These are phyloP conservation scores for Globisporangium nunn DNA, from an alignment of 352 stramenopile genomes.

Conservation along the genomic window DNA sequence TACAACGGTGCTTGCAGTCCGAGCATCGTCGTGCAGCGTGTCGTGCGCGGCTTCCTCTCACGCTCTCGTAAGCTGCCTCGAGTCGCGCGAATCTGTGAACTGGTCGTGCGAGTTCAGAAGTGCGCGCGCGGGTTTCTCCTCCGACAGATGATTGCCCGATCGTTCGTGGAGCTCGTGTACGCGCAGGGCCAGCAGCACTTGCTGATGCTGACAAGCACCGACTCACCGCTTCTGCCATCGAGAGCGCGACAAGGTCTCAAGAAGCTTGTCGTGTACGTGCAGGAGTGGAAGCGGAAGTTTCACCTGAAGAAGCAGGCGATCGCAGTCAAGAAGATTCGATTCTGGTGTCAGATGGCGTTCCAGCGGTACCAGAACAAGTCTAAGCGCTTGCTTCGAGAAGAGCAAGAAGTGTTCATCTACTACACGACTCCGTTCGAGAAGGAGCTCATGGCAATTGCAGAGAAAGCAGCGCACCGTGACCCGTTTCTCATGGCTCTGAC, in stretches of 20 bases:
- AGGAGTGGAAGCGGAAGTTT: constrained; percentile 45
- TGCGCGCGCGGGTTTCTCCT: constrained; percentile 58
- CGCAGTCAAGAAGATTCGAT: constrained; percentile 68
- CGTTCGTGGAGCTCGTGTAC: constrained; percentile 46
- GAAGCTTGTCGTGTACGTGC: constrained; percentile 42
- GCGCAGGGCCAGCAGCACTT: constrained; percentile 38
- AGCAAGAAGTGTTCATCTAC: constrained; percentile 73
- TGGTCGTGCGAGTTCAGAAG: constrained; percentile 50
- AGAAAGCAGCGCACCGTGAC: constrained; percentile 43
- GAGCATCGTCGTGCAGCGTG: constrained; percentile 25
- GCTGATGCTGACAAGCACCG: constrained; percentile 27
- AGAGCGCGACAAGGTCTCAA: constrained; percentile 36
- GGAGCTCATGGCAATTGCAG: constrained; percentile 47
- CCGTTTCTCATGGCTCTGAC: constrained; percentile 58
- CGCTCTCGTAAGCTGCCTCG: constrained; percentile 27
- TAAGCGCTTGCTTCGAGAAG: constrained; percentile 36
- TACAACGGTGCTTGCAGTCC: constrained; percentile 12
- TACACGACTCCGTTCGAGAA: constrained; percentile 50
- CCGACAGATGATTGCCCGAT: constrained; percentile 27
- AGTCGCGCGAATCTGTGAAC: constrained; percentile 32
- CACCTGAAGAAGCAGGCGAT: constrained; percentile 52
- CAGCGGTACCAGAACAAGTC: constrained; percentile 52
- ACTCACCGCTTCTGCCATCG: constrained; percentile 21
- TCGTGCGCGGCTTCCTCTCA: constrained; percentile 47
- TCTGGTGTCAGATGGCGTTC: constrained; percentile 73